phyloP scores from a whole-genome alignment of 192 early-diverging fungal genomes.

The Jimgerdemannia flammicorona region DNA sequence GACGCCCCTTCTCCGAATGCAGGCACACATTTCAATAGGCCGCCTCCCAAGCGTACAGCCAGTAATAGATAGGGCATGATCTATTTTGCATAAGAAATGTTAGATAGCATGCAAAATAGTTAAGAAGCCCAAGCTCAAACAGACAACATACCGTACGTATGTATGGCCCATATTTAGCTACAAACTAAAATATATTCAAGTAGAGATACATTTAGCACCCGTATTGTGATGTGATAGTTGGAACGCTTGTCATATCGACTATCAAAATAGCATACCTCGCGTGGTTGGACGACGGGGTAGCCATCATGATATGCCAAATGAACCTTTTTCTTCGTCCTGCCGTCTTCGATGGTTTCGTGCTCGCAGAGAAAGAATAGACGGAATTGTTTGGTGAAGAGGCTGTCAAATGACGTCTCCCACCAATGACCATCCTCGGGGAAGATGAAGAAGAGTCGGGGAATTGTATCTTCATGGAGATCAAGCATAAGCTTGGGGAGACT shows the following conservation, averaged over 20 bases:
- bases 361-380: neutral
- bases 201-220: neutral
- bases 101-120: neutral
- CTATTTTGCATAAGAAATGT: neutral
- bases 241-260: neutral
- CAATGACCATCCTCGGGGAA: neutral
- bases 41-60: neutral
- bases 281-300: neutral
- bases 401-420: neutral
- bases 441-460: neutral
- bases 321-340: neutral
- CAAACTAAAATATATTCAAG: neutral
- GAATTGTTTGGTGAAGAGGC: neutral
- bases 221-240: neutral
- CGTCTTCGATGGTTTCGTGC: neutral
- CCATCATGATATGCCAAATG: neutral
- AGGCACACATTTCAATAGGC: neutral
- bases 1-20: neutral
- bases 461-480: neutral
- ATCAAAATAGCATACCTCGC: neutral
- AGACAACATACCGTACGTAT: neutral
- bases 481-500: neutral
- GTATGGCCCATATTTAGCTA: neutral
- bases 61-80: neutral
- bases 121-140: neutral